Conservation (phyloP, 768 basidiomycete genomes). For the Coprinopsis sp. region DNA sequence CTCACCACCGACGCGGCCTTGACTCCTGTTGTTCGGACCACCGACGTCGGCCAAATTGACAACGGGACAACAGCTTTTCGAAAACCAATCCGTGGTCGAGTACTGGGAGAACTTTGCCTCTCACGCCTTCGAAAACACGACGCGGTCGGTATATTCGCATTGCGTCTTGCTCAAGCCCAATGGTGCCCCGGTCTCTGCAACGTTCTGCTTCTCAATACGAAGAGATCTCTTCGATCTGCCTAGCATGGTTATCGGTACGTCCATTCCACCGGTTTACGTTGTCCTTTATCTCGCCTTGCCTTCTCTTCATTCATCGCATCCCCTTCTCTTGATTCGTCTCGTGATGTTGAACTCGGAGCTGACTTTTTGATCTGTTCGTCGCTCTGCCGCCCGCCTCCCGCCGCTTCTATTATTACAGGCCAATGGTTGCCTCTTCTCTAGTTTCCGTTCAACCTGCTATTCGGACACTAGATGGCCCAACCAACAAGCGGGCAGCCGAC, state of each 20-base stretch:
- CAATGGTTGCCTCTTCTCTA: no score
- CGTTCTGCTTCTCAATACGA: constrained; percentile 95
- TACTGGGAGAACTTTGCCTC: constrained; percentile 97
- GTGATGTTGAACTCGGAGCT: no score
- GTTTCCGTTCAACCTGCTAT: no score
- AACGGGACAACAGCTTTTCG: constrained; percentile 94
- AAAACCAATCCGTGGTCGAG: constrained; percentile 91
- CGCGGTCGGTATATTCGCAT: constrained; percentile 91
- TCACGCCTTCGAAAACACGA: constrained; percentile 97
- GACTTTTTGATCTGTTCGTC: no score
- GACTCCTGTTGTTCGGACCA: no score
- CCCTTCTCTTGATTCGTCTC: no score
- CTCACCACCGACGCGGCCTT: no score
- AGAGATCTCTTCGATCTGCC: constrained; percentile 90
- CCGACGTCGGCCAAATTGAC: no score
- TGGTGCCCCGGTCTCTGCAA: constrained; percentile 81
- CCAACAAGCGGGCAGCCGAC: no score
- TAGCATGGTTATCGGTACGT: constrained; percentile 79
- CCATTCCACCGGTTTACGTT: background rate
- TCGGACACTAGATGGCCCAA: no score
- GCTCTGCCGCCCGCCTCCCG: no score
- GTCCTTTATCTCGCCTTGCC: background rate
- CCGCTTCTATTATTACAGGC: no score
- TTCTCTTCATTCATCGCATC: constrained; percentile 63
- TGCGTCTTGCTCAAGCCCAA: constrained; percentile 84